Evolutionary conservation across 2,329 filamentous ascomycete species (phyloP), one percentile per base, ranked within the genome.

Genomic region (Incumbomyces lentus): DNA sequence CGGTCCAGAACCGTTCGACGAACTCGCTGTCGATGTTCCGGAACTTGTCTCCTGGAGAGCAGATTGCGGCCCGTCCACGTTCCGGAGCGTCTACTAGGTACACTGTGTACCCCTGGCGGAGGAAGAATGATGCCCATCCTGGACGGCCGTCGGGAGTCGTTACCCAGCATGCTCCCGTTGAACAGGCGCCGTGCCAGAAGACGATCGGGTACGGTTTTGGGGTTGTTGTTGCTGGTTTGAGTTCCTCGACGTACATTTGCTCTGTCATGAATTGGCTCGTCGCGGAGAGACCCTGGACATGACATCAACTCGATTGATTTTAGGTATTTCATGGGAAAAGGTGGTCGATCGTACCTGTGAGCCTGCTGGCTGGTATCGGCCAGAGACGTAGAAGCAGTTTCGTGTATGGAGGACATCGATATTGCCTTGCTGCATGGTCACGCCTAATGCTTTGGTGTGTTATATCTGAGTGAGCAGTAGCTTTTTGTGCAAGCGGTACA

Each of bases 101-200:
- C 39, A 71, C 61, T 19, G 60, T 61, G 49, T 72, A 73, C 13
- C 71, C 71, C 26, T 65, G 56, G 6, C 61, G 55, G 13, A 73
- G 56, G 49, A 71, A 73, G 49, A 64, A 68, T 0, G 68, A 67
- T 1, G 69, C 68, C 71, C 70, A 74, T 35, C 71, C 71, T 47
- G 59, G 49, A 5, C 65, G 59, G 30, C 64, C 66, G 51, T 74
- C 70, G 2, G 71, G 71, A 30, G 68, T 74, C 48, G 70, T 72
- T 26, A 70, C 57, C 62, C 63, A 71, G 41, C 68, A 67, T 61
- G 31, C 32, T 3, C 41, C 41, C 11, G 31, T 44, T 16, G 26
- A 29, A 16, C 41, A 35, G 17, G 31, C 36, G 10, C 61, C 60
- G 33, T 61, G 61, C 11, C 62, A 55, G 22, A 64, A 60, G 13